These are phyloP conservation scores for Penicillium sp. DNA, from an alignment of 2,329 filamentous ascomycete genomes.

Conservation along the genomic window DNA sequence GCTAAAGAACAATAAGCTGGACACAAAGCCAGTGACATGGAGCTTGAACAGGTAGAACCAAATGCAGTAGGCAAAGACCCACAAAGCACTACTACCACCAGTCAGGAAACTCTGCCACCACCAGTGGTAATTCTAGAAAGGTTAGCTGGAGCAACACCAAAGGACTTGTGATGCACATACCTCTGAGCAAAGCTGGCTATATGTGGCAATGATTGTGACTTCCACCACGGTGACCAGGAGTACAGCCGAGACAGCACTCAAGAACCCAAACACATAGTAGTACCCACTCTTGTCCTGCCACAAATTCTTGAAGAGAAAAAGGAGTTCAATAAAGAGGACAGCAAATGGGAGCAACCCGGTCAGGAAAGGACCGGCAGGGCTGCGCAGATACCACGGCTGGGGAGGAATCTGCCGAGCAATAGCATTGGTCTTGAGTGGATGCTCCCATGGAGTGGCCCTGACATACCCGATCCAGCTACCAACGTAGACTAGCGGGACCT, in stretches of 20 bases:
- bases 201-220: conserved; percentile 76
- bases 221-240: conserved; percentile 72
- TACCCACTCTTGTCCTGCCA: conserved; percentile 90
- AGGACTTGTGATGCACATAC: conserved; percentile 32
- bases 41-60: conserved; percentile 81
- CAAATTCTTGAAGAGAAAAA: conserved; percentile 79
- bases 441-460: conserved; percentile 63
- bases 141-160: background rate
- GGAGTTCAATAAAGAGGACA: conserved; percentile 79
- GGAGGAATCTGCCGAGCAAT: conserved; percentile 68
- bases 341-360: conserved; percentile 77
- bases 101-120: conserved; percentile 86
- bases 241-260: conserved; percentile 66
- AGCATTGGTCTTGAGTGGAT: conserved; percentile 69
- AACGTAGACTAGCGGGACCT: conserved; percentile 75
- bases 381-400: conserved; percentile 69
- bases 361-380: conserved; percentile 59
- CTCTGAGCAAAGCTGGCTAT: conserved; percentile 75
- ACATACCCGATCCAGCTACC: conserved; percentile 73
- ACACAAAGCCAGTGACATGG: conserved; percentile 73
- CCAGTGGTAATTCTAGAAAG: conserved; percentile 68
- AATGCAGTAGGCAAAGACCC: conserved; percentile 75
- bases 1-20: conserved; percentile 73
- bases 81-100: conserved; percentile 68
- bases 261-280: conserved; percentile 86